Conservation (phyloP, 176 grass and related monocot genomes). For the Phoenix dactylifera region DNA sequence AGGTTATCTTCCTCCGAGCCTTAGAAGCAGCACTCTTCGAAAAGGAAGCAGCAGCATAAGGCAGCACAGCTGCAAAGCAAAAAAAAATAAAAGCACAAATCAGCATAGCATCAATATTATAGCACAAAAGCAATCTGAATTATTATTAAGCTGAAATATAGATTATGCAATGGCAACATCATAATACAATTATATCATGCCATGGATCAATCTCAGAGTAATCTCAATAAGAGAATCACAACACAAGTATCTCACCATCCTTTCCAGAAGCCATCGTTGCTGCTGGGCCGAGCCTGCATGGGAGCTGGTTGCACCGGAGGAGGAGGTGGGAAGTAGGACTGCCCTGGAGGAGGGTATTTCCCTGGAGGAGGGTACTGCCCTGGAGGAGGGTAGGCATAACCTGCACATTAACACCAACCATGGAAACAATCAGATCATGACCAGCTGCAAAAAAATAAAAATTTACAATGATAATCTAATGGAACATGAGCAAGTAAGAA, state of each 20-base stretch:
- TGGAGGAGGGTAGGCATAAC: conserved; percentile 32
- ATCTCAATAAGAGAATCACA: background rate
- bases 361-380: conserved; percentile 28
- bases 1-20: background rate
- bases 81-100: background rate
- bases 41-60: conserved; percentile 61
- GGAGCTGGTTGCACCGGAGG: conserved; percentile 21
- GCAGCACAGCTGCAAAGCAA: conserved; percentile 39
- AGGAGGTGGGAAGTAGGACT: conserved; percentile 35
- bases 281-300: conserved; percentile 14
- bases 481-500: no score
- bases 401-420: background rate
- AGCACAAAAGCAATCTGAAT: background rate
- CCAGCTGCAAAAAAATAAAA: no score
- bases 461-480: no score
- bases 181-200: background rate
- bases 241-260: conserved; percentile 37
- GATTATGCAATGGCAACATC: background rate
- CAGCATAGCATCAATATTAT: no score
- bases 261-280: conserved; percentile 50
- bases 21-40: conserved; percentile 67
- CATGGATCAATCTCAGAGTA: background rate
- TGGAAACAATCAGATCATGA: no score
- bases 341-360: conserved; percentile 22
- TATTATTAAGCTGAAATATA: background rate